Base-by-base conservation (phyloP, 2,329 filamentous ascomycete genomes). In the Dactylellina sp. region DNA sequence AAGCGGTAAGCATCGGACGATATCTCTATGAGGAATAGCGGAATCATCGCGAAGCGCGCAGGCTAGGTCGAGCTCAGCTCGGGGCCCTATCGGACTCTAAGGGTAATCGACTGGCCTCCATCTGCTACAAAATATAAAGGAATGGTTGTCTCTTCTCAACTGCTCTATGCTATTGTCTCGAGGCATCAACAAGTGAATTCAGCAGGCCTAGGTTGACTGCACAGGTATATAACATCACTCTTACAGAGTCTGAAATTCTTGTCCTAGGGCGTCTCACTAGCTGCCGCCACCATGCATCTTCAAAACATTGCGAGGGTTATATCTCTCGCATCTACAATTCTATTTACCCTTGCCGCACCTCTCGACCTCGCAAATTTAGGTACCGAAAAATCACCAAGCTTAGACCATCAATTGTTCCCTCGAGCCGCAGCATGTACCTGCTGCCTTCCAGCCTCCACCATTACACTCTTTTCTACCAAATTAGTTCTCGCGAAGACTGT, bases 401-500 rank as follows among this genome's bases (percentile, higher is more conserved):
- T 66, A 9, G 50, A 42, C 11, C 52, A 42, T 32, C 62, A 50
- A 14, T n/a, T 57, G 5, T 66, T 66, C 20, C 52, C 52, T 0
- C 53, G 62, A 18, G 62, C n/a, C n/a, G 28, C n/a, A 4, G 4
- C 39, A 18, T 66, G 62, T 28, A 66, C 50, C 35, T 66, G 62
- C 22, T 66, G 62, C 25, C 52, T 2, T 20, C 62, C 62, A 16
- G 62, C 62, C 7, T 39, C 7, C 3, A 66, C 62, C 1, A 66
- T 66, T 28, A 42, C 44, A 6, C 16, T 57, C 2, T 57, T 28
- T 6, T 57, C 52, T 14, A 66, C 62, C 3, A 66, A 65, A 37
- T 9, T 57, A 11, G 12, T 22, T 11, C 14, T 57, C 7, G 24
- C 16, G 28, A 57, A 57, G 35, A 40, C 50, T 14, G 42, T 50